These are phyloP conservation scores for Panaeolus cyanescens DNA, from an alignment of 768 basidiomycete genomes.

Conservation along the genomic window DNA sequence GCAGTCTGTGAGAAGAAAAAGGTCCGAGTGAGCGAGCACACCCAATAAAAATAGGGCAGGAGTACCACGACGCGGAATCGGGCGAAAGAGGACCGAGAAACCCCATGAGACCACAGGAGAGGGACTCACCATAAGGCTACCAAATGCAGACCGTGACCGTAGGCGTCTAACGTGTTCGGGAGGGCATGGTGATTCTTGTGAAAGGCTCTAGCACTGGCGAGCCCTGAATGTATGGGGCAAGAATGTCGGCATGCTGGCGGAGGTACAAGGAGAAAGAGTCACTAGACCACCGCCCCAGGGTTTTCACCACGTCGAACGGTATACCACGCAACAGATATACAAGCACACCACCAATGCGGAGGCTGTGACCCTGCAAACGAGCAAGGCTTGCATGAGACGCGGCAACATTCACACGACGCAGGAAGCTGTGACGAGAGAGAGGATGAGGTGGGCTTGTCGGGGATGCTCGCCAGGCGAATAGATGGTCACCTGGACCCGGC, in stretches of 20 bases:
- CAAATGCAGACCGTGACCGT: too few relatives aligned
- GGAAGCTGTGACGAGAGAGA: slow-evolving; percentile 10
- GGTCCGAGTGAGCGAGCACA: too few relatives aligned
- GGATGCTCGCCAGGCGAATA: slow-evolving; percentile 9
- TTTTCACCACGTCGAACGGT: slow-evolving; percentile 20
- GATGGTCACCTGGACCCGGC: slow-evolving; percentile 10
- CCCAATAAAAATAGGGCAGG: too few relatives aligned
- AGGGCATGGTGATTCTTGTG: too few relatives aligned
- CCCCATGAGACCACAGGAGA: too few relatives aligned
- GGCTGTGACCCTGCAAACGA: slow-evolving; percentile 24
- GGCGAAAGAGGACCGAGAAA: too few relatives aligned
- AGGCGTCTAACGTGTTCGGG: too few relatives aligned
- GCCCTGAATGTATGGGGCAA: slow-evolving; percentile 27
- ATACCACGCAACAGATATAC: slow-evolving; percentile 26
- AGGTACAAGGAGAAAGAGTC: slow-evolving; percentile 28
- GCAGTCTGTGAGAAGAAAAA: too few relatives aligned
- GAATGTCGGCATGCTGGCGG: slow-evolving; percentile 20
- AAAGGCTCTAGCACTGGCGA: slow-evolving; percentile 8
- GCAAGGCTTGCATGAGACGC: slow-evolving; percentile 3
- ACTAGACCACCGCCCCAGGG: slow-evolving; percentile 28
- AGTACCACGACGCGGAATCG: too few relatives aligned
- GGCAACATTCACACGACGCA: slow-evolving; percentile 4
- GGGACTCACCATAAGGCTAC: too few relatives aligned
- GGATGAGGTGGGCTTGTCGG: background rate
- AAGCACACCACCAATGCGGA: slow-evolving; percentile 27